These are phyloP conservation scores for Backusella sp. DNA, from an alignment of 192 early-diverging fungal genomes.

Conservation along the genomic window DNA sequence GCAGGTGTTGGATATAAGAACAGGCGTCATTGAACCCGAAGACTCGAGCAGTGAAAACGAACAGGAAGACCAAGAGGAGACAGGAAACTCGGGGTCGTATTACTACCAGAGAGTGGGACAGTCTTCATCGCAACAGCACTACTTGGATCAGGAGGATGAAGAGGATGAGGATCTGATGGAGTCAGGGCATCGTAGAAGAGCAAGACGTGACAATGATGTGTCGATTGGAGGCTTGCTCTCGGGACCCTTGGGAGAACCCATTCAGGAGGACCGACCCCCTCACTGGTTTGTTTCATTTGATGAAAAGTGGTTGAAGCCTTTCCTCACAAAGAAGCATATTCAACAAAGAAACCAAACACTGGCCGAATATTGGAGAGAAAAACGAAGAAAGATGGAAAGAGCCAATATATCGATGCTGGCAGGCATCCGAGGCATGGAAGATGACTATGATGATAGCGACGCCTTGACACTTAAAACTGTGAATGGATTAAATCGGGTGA, in stretches of 20 bases:
- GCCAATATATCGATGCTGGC: constrained; percentile 25
- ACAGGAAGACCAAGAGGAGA: constrained; percentile 18
- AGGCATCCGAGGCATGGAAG: constrained; percentile 13
- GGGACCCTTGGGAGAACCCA: constrained; percentile 36
- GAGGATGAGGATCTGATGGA: constrained; percentile 10
- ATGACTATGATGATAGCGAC: constrained; percentile 12
- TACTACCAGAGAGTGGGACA: background rate
- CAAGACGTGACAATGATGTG: constrained; percentile 10
- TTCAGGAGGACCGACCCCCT: constrained; percentile 45
- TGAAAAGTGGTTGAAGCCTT: constrained; percentile 75
- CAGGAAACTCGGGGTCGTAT: background rate
- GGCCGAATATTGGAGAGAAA: constrained; percentile 36
- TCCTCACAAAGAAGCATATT: constrained; percentile 57
- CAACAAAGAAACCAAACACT: constrained; percentile 32
- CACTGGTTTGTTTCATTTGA: constrained; percentile 90
- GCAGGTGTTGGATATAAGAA: constrained; percentile 71
- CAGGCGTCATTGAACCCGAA: constrained; percentile 63
- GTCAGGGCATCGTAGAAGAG: background rate
- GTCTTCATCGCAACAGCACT: background rate
- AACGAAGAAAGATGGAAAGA: constrained; percentile 35
- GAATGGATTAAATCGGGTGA: background rate
- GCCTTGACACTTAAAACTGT: constrained; percentile 26
- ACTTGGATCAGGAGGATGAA: constrained; percentile 3
- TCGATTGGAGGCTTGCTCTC: constrained; percentile 37
- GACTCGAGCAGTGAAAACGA: constrained; percentile 45